Evolutionary conservation across 1,139 yeast genomes (phyloP).

Genomic region (Arxiozyma telluris): DNA sequence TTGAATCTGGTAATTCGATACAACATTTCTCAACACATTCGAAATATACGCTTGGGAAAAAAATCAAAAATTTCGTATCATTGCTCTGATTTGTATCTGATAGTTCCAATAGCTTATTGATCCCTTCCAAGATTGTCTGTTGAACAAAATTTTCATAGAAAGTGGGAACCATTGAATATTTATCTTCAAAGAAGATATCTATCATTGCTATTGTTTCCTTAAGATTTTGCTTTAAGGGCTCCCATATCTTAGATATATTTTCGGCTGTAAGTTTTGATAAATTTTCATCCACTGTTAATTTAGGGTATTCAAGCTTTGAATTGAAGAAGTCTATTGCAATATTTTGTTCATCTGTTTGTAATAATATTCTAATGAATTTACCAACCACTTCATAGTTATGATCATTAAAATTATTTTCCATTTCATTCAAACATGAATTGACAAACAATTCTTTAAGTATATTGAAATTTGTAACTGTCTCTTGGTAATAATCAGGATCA

Average conservation of each 20-base stretch:
- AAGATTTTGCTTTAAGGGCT: constrained; percentile 12
- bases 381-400: constrained; percentile 39
- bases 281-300: constrained; percentile 1
- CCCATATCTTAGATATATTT: constrained; percentile 13
- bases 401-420: constrained; percentile 51
- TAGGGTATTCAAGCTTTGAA: constrained; percentile 38
- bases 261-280: constrained; percentile 25
- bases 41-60: constrained; percentile 27
- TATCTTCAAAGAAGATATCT: constrained; percentile 30
- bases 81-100: constrained; percentile 9
- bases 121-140: constrained; percentile 37
- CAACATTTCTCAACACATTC: constrained; percentile 22
- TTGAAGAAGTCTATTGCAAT: constrained; percentile 40
- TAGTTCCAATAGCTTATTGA: constrained; percentile 15
- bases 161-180: constrained; percentile 31
- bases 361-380: constrained; percentile 32
- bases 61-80: constrained; percentile 13
- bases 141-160: constrained; percentile 42
- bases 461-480: constrained; percentile 18
- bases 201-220: constrained; percentile 30
- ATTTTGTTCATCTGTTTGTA: constrained; percentile 36
- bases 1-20: constrained; percentile 22
- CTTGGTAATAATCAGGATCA: constrained; percentile 14
- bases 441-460: constrained; percentile 51
- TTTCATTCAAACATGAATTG: constrained; percentile 60